Evolutionary conservation across 1,139 yeast genomes (phyloP).

Genomic region (Williopsis jadinii): DNA sequence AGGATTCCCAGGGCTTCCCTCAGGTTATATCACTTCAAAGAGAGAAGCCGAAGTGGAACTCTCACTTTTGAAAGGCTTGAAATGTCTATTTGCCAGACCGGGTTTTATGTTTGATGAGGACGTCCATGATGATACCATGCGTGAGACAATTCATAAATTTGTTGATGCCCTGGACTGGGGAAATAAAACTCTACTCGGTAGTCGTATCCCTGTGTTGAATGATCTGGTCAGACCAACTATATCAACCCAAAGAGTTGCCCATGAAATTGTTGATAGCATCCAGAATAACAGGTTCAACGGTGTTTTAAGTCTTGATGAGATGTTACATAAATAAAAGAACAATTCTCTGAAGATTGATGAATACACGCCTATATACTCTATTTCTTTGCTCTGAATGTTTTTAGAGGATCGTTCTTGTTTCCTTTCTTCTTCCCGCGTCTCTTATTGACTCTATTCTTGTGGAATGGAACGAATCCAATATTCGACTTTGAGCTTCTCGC

Average conservation of each 20-base stretch:
- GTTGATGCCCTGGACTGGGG: conserved; percentile 35
- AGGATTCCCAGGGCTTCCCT: conserved; percentile 60
- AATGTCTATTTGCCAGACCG: conserved; percentile 67
- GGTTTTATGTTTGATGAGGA: conserved; percentile 72
- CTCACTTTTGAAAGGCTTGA: conserved; percentile 30
- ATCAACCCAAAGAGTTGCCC: conserved; percentile 64
- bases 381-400: conserved; percentile 38
- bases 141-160: conserved; percentile 27
- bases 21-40: conserved; percentile 66
- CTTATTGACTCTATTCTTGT: conserved; percentile 46
- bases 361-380: not conserved
- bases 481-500: conserved; percentile 56
- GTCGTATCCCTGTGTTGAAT: conserved; percentile 31
- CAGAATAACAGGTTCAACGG: conserved; percentile 46
- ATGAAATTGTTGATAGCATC: conserved; percentile 48
- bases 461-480: conserved; percentile 74
- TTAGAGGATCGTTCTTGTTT: conserved; percentile 64
- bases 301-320: conserved; percentile 50
- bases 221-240: conserved; percentile 54
- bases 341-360: not conserved
- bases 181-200: conserved; percentile 32
- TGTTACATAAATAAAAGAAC: conserved; percentile 19
- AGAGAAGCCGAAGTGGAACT: conserved; percentile 68
- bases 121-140: conserved; percentile 24
- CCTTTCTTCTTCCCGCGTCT: conserved; percentile 32